Base-by-base conservation (phyloP, 225 moss, liverwort and hornwort species). In the Asterella californica region DNA sequence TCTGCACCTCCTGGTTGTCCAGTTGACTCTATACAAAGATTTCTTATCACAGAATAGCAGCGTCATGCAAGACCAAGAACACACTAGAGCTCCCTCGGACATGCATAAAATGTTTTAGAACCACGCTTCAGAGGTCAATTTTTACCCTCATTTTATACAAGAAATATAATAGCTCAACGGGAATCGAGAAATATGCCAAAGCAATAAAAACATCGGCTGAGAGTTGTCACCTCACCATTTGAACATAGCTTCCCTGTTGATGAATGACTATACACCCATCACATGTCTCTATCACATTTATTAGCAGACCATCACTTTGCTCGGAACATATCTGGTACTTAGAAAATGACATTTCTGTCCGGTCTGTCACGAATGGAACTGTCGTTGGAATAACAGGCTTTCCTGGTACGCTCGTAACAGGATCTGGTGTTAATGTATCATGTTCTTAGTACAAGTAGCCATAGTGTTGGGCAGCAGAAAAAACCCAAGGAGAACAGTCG, bases 101-200 rank as follows among this genome's bases (percentile, higher is more conserved):
- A n/a, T 6, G 10, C 27, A 62, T 1, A 10, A 62, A 24, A 61
- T 0, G 19, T 25, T 61, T 27, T 2, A n/a, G n/a, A 25, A 27
- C 1, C 5, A 61, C n/a, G 61, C n/a, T 61, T 61, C 10, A 25
- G 74, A 50, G 74, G 29, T 48, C 25, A 25, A 19, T 5, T 69
- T 50, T 1, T 83, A 86, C 86, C 86, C 74, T 83, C 15, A 78
- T 75, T 81, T 72, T 95, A 68, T 90, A 93, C 86, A 96, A 87
- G 87, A 96, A 96, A 81, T 89, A 92, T 21, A 96, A 84, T 45
- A 96, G 88, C 88, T 96, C 93, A 38, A 94, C 78, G 10, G 95
- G 95, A 71, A 95, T 95, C 25, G 95, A 95, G 76, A 95, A 95
- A 78, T 95, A 95, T 46, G 95, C 95, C 70, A 95, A 60, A 59